Conservation (phyloP, 78 protist genomes). For the Paratrimastix pyriformis region DNA sequence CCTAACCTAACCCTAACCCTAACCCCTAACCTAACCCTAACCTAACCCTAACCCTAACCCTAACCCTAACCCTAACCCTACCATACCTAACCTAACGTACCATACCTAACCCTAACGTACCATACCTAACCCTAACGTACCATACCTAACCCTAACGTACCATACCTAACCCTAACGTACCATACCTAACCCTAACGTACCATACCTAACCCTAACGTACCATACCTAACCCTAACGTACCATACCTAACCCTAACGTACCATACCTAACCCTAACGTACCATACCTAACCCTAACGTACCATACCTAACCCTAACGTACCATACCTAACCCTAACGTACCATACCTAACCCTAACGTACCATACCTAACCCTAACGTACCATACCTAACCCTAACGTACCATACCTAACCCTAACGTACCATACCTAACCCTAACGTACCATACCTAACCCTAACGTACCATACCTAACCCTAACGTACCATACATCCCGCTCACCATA, state of each 20-base stretch:
- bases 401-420: neutral
- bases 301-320: neutral
- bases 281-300: neutral
- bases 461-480: neutral
- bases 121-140: neutral
- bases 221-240: neutral
- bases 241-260: constrained; percentile 1
- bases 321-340: constrained; percentile 4
- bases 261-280: neutral
- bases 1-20: neutral
- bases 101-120: neutral
- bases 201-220: neutral
- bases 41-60: constrained; percentile 9
- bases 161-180: neutral
- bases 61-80: constrained; percentile 8
- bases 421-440: neutral
- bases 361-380: neutral
- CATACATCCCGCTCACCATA: no score
- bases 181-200: constrained; percentile 7
- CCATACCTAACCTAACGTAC: constrained; percentile 1
- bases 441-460: neutral
- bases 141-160: neutral
- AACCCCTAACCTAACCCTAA: neutral
- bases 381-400: constrained; percentile 7
- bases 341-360: neutral